Evolutionary conservation across 768 basidiomycete species (phyloP).

Genomic region (Coprinellus aureogranulatus): DNA sequence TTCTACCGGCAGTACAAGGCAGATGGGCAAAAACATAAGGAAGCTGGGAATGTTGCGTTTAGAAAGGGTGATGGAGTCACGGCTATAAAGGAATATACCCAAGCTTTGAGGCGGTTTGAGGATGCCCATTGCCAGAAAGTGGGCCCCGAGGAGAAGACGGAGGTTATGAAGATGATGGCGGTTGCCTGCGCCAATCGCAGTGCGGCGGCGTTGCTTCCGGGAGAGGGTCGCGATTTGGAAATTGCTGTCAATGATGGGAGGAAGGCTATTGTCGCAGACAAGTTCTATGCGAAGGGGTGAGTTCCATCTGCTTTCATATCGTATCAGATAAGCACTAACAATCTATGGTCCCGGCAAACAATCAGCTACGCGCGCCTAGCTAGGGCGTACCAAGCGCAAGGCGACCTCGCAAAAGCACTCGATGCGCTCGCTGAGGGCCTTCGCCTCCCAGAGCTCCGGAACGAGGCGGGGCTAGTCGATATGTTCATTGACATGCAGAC

Average conservation of each 20-base stretch:
- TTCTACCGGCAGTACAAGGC: constrained; percentile 7
- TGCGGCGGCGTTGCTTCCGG: constrained; percentile 3
- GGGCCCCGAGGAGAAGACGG: constrained; percentile 2
- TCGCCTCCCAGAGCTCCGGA: constrained; percentile 11
- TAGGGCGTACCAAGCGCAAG: constrained; percentile 13
- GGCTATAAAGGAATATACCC: constrained; percentile 8
- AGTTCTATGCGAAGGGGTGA: constrained; percentile 13
- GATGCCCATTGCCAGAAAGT: constrained; percentile 10
- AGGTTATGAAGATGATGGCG: constrained; percentile 7
- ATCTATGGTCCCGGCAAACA: no score
- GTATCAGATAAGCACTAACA: no score
- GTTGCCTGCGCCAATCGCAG: constrained; percentile 7
- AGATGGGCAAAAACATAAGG: constrained; percentile 3
- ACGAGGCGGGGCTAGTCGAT: constrained; percentile 14
- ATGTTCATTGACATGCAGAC: constrained; percentile 17
- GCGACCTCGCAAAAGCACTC: constrained; percentile 11
- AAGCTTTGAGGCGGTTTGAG: constrained; percentile 10
- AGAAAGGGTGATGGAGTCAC: background rate
- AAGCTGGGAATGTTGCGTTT: constrained; percentile 6
- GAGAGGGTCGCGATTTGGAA: constrained; percentile 3
- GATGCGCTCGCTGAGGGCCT: constrained; percentile 15
- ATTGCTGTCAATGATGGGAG: constrained; percentile 12
- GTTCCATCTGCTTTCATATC: no score
- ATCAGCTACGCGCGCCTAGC: constrained; percentile 17
- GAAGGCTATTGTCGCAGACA: constrained; percentile 9